phyloP scores from a whole-genome alignment of 2,329 filamentous ascomycete genomes.

The Cadophora luteo-olivacea region DNA sequence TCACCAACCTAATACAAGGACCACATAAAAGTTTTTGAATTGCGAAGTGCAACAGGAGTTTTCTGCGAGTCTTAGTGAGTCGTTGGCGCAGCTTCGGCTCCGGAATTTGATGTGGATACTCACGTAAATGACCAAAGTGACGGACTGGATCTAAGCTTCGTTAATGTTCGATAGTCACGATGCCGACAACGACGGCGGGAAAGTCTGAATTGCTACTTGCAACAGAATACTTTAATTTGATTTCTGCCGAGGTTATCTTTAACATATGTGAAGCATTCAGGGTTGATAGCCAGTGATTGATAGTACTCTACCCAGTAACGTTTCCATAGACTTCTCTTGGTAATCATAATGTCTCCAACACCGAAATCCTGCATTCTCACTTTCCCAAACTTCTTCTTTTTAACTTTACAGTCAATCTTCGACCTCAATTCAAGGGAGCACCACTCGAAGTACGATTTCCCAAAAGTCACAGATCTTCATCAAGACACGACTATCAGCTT shows the following conservation, averaged over 20 bases:
- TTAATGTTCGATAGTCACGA: not conserved
- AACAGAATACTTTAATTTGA: no score
- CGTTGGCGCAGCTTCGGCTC: not conserved
- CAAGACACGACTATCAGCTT: no score
- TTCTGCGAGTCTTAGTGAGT: not conserved
- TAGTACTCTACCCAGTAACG: not conserved
- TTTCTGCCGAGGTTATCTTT: not conserved
- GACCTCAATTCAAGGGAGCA: no score
- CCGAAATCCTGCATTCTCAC: not conserved
- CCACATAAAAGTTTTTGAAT: not conserved
- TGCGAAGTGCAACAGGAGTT: not conserved
- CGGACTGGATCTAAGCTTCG: not conserved
- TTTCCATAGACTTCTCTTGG: not conserved
- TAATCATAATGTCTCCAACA: not conserved
- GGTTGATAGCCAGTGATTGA: not conserved
- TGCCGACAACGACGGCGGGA: not conserved
- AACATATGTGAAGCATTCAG: not conserved
- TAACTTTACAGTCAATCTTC: not conserved
- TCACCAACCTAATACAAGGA: not conserved
- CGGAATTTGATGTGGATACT: not conserved
- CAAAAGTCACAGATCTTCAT: no score
- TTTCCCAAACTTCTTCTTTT: not conserved
- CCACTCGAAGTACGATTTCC: no score
- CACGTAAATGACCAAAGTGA: not conserved
- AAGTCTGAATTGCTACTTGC: constrained; percentile 1